A percentile compares a stretch with the other conserved stretches of the same genome.
Conservation (phyloP, 805 yeast species). For the Nakazawaea wyomingensis region DNA sequence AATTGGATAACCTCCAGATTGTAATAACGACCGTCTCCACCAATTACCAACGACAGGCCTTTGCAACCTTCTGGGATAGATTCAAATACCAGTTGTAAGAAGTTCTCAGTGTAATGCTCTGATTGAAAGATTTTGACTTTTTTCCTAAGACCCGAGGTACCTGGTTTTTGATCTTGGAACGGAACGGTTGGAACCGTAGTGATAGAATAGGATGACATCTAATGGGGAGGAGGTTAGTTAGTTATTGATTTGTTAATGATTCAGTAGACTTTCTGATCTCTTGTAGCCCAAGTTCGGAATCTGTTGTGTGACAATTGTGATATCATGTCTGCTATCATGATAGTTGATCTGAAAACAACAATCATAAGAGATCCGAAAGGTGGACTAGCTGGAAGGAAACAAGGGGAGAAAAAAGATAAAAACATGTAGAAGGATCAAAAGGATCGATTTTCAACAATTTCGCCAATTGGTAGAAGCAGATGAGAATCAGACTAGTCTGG, state of each 20-base stretch:
- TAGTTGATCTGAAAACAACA: too few species aligned
- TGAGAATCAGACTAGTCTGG: not conserved
- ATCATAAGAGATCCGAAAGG: too few species aligned
- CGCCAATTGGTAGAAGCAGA: not conserved
- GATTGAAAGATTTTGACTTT: constrained; percentile 77
- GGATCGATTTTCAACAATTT: not conserved
- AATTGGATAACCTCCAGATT: constrained; percentile 75
- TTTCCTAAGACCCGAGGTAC: constrained; percentile 95
- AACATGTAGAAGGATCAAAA: not conserved
- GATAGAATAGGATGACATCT: constrained; percentile 17
- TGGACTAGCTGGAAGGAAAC: too few species aligned
- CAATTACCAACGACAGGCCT: constrained; percentile 77
- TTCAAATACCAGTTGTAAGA: constrained; percentile 77
- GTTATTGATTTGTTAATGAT: too few species aligned
- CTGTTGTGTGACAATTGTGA: too few species aligned
- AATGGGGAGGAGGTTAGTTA: too few species aligned
- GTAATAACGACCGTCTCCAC: constrained; percentile 96
- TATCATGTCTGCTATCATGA: too few species aligned
- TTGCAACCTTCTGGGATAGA: constrained; percentile 87
- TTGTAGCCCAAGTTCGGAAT: too few species aligned
- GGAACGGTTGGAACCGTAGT: constrained; percentile 57
- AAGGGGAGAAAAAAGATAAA: not conserved
- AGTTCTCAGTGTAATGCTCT: constrained; percentile 86
- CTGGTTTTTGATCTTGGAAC: constrained; percentile 91
- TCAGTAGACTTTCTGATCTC: too few species aligned